phyloP scores from a whole-genome alignment of 1,284 basidiomycete genomes.

The Gomphus bonarii region DNA sequence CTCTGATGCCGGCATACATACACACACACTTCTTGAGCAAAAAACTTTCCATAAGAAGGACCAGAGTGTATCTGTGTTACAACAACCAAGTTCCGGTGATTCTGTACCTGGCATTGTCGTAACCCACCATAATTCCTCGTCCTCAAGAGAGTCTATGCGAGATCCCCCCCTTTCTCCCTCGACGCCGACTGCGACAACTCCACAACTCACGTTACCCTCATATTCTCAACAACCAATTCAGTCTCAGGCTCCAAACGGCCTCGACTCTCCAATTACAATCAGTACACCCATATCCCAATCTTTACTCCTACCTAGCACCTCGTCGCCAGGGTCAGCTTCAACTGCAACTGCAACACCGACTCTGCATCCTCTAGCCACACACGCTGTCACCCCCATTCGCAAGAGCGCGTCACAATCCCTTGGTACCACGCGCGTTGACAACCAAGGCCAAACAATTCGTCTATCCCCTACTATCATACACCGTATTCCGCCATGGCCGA shows the following conservation, averaged over 20 bases:
- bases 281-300: neutral
- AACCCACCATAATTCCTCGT: neutral
- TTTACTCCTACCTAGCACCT: neutral
- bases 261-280: neutral
- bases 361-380: neutral
- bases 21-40: neutral
- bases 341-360: neutral
- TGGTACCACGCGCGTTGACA: neutral
- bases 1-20: constrained; percentile 21
- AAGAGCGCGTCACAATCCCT: neutral
- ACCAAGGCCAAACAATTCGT: constrained; percentile 17
- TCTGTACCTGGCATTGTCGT: constrained; percentile 2
- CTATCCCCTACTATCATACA: constrained; percentile 40
- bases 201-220: neutral
- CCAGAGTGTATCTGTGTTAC: neutral
- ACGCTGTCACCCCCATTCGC: neutral
- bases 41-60: neutral
- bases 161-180: neutral
- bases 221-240: neutral
- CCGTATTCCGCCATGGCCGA: constrained; percentile 38
- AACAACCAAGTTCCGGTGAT: neutral
- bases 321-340: neutral
- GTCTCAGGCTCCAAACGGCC: neutral
- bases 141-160: neutral
- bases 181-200: neutral